Percentiles rank a stretch among this genome's conserved stretches.
phyloP scores from a whole-genome alignment of 176 grass and related monocot species.

The Canna indica region DNA sequence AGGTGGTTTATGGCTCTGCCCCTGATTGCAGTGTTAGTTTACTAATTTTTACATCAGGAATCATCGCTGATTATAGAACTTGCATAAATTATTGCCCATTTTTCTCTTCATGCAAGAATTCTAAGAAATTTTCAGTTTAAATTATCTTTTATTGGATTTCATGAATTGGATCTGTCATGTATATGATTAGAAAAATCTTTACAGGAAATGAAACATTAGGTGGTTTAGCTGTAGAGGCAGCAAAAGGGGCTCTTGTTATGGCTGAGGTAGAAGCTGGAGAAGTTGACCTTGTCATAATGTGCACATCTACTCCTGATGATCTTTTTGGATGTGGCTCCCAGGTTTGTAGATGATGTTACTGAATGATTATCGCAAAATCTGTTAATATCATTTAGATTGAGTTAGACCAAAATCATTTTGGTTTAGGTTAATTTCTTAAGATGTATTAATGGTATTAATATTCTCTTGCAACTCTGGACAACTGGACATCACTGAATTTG shows the following conservation, averaged over 20 bases:
- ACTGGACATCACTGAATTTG: not conserved
- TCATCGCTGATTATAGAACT: too few relatives aligned
- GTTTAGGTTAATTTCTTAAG: not conserved
- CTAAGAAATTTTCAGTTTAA: not conserved
- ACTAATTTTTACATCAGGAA: too few relatives aligned
- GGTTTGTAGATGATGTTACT: slow-evolving; percentile 25
- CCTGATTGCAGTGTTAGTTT: too few relatives aligned
- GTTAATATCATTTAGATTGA: not conserved
- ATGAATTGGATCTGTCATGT: not conserved
- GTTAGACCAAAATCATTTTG: not conserved
- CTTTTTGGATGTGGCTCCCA: slow-evolving; percentile 62
- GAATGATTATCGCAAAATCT: not conserved
- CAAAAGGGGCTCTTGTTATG: slow-evolving; percentile 77
- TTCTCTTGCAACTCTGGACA: not conserved
- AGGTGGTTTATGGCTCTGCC: slow-evolving; percentile 43
- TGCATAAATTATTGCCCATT: too few relatives aligned
- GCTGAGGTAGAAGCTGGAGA: slow-evolving; percentile 72
- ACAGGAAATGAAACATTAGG: slow-evolving; percentile 64
- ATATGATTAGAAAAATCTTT: slow-evolving; percentile 19
- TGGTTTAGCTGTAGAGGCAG: slow-evolving; percentile 65
- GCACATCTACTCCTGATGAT: slow-evolving; percentile 95
- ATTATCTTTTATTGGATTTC: not conserved
- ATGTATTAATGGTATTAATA: not conserved
- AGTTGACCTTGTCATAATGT: slow-evolving; percentile 65
- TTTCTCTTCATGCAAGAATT: too few relatives aligned